phyloP scores from a whole-genome alignment of 75 land plant genomes.

The Selaginella tamariscina region DNA sequence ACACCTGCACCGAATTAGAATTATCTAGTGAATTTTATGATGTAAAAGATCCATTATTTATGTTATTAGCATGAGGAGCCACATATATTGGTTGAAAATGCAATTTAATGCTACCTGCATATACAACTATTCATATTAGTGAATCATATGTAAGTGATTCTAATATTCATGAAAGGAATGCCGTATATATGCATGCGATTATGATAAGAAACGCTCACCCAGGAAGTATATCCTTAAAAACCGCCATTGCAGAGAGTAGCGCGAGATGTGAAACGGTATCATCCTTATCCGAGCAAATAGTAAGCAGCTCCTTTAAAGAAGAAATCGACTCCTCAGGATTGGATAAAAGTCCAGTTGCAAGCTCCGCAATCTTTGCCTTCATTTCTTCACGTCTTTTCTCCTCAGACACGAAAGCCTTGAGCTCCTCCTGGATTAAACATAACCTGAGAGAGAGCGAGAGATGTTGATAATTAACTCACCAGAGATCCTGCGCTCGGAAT shows the following conservation, averaged over 20 bases:
- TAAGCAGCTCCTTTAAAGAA: conserved; percentile 58
- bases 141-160: no score
- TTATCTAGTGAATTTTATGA: background rate
- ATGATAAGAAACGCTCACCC: conserved; percentile 36
- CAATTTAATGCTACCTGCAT: no score
- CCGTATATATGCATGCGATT: no score
- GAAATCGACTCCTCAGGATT: conserved; percentile 70
- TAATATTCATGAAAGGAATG: no score
- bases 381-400: conserved; percentile 47
- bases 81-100: no score
- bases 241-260: conserved; percentile 77
- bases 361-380: conserved; percentile 66
- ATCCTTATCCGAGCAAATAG: conserved; percentile 51
- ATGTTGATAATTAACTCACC: conserved; percentile 4
- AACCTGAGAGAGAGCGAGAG: background rate
- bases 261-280: conserved; percentile 49
- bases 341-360: conserved; percentile 59
- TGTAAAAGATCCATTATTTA: background rate
- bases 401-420: conserved; percentile 52
- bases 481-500: background rate
- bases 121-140: no score
- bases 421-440: conserved; percentile 41
- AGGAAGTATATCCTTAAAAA: conserved; percentile 89
- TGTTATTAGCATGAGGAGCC: no score
- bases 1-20: background rate